Base-by-base conservation (phyloP, 148 eudicot species). In the Spergularia bocconei region DNA sequence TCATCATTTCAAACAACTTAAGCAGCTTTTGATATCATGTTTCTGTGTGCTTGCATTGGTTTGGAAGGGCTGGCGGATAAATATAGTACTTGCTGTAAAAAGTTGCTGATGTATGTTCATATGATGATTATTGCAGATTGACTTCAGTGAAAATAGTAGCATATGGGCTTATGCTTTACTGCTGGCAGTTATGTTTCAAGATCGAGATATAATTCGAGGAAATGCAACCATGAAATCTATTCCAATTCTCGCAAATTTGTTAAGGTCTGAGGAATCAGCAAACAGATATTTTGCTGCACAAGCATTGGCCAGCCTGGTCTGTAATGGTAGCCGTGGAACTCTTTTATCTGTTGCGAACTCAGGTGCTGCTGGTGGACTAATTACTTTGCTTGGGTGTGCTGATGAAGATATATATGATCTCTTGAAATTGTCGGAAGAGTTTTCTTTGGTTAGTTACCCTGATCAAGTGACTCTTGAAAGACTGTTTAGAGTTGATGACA, bases 391-490 rank as follows among this genome's bases (percentile, higher is more conserved):
- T 76, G 98, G 98, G 6, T 94, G 96, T 88, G 91, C 97, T 76
- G 98, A 94, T 82, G 91, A 74, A 73, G 97, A 94, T 72, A 90
- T 92, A 71, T 54, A 48, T 63, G 88, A 88, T 81, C 96, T 94
- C 80, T 81, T 92, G 39, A 90, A 88, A 76, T 76, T 94, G 81
- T 80, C 98, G 15, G 93, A 92, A 71, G 93, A 92, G 73, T 90
- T 92, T 79, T 67, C 86, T 68, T 86, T 94, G 86, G 91, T 84
- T 56, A 84, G 78, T 75, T 90, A 89, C 78, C 98, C 98, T 20
- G 98, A 94, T 33, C 97, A 92, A 87, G 93, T 92, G 75, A 88
- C 93, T 73, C 97, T 94, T 17, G 98, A 92, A 83, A 89, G 96
- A 83, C 80, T 94, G 84, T 94, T 94, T 77, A 86, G 96, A 81